phyloP scores from a whole-genome alignment of 176 grass and related monocot species.

The Bonia amplexicaulis region DNA sequence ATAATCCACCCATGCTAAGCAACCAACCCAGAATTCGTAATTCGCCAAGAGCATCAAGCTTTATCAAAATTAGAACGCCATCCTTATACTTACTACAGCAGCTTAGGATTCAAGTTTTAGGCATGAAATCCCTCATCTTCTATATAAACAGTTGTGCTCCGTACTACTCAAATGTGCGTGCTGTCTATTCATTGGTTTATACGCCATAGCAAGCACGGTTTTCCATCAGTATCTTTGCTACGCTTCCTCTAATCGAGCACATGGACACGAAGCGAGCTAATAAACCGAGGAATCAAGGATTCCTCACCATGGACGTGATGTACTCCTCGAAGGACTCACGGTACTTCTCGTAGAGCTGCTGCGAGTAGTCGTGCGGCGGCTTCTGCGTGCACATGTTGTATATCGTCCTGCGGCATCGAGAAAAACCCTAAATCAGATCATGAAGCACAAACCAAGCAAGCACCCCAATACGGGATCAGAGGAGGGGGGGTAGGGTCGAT shows the following conservation, averaged over 20 bases:
- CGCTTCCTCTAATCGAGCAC: not conserved
- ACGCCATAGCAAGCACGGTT: not conserved
- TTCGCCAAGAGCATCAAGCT: not conserved
- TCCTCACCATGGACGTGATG: slow-evolving; percentile 51
- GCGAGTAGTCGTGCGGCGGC: slow-evolving; percentile 62
- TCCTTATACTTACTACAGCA: not conserved
- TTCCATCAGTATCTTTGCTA: not conserved
- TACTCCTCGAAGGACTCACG: slow-evolving; percentile 58
- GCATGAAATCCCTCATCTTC: not conserved
- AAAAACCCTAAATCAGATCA: not conserved
- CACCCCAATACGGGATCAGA: not conserved
- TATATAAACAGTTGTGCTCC: not conserved
- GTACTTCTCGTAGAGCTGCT: slow-evolving; percentile 77
- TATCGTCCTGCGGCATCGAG: slow-evolving; percentile 42
- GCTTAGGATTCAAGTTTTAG: not conserved
- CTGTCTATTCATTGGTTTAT: not conserved
- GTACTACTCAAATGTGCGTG: not conserved
- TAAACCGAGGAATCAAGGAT: not conserved
- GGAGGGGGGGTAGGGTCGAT: too few relatives aligned
- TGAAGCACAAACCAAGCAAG: not conserved
- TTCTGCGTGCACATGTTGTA: slow-evolving; percentile 95
- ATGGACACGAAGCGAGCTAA: not conserved
- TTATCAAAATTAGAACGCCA: not conserved
- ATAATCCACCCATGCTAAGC: not conserved
- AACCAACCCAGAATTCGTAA: not conserved